These are phyloP conservation scores for Backusella tuberculispora DNA, from an alignment of 192 early-diverging fungal species.

Conservation along the genomic window DNA sequence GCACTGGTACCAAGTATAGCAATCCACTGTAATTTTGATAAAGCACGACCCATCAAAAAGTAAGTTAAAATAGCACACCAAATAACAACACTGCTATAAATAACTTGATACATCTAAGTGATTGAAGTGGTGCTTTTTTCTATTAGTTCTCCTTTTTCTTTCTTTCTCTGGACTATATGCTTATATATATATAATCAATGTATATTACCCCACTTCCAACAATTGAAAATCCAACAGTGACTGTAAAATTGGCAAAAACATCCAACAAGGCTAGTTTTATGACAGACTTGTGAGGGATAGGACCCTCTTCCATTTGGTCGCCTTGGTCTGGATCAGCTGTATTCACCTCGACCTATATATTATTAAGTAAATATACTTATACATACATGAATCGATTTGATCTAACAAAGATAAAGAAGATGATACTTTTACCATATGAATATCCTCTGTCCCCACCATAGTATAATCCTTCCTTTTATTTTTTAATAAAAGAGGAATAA, in stretches of 20 bases:
- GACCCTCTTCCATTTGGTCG: constrained; percentile 34
- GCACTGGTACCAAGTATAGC: constrained; percentile 57
- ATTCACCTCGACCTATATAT: constrained; percentile 23
- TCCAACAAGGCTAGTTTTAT: constrained; percentile 49
- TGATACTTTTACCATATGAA: constrained; percentile 12
- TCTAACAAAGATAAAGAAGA: neutral
- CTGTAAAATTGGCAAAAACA: constrained; percentile 55
- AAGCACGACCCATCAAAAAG: constrained; percentile 52
- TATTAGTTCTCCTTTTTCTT: neutral
- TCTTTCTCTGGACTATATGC: neutral
- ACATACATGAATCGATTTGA: no score
- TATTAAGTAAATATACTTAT: neutral
- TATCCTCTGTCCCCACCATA: constrained; percentile 9
- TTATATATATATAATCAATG: neutral
- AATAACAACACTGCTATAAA: constrained; percentile 64
- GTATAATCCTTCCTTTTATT: constrained; percentile 27
- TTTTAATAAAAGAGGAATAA: constrained; percentile 38
- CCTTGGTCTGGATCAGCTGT: constrained; percentile 26
- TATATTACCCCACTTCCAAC: constrained; percentile 62
- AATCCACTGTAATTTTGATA: constrained; percentile 54
- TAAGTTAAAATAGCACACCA: constrained; percentile 65
- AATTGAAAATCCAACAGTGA: constrained; percentile 60
- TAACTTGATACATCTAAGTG: constrained; percentile 62
- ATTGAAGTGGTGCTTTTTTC: neutral
- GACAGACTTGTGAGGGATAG: constrained; percentile 36